Evolutionary conservation across 148 eudicot genomes (phyloP).

Genomic region (Nepenthes gracilis): DNA sequence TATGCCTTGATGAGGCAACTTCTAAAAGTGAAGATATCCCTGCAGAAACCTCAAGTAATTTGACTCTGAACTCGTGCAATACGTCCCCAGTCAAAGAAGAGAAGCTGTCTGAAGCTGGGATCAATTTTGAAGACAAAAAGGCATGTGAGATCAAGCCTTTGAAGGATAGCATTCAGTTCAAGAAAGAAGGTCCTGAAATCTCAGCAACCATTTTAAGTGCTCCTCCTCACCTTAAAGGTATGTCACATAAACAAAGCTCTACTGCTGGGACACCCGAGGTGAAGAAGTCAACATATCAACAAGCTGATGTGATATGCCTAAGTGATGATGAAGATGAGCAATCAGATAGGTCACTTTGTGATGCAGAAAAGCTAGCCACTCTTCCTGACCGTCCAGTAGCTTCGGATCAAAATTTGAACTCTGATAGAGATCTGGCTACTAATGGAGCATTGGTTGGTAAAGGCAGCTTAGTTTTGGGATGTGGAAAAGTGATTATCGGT

Average conservation of each 20-base stretch:
- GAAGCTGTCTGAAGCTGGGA: slow-evolving; percentile 23
- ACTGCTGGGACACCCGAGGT: slow-evolving; percentile 15
- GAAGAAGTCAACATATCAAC: slow-evolving; percentile 26
- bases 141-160: slow-evolving; percentile 16
- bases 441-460: slow-evolving; percentile 34
- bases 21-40: slow-evolving; percentile 4
- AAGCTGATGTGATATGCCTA: slow-evolving; percentile 50
- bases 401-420: slow-evolving; percentile 2
- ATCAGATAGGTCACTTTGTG: slow-evolving; percentile 14
- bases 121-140: slow-evolving; percentile 32
- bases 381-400: slow-evolving; percentile 10
- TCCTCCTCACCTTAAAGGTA: slow-evolving; percentile 11
- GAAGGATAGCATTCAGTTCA: slow-evolving; percentile 12
- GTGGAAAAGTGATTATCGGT: slow-evolving; percentile 22
- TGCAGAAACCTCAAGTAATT: slow-evolving; percentile 17
- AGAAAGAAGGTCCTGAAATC: slow-evolving; percentile 21
- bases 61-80: slow-evolving; percentile 15
- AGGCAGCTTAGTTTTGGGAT: slow-evolving; percentile 17
- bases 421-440: slow-evolving; percentile 8
- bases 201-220: slow-evolving; percentile 8
- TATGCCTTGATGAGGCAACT: slow-evolving; percentile 8
- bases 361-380: slow-evolving; percentile 13
- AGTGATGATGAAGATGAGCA: slow-evolving; percentile 89
- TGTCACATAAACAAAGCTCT: slow-evolving; percentile 10
- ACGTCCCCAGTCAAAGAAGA: slow-evolving; percentile 13